Base-by-base conservation (phyloP, 331 rosid genomes). In the Prunus yedoensis region DNA sequence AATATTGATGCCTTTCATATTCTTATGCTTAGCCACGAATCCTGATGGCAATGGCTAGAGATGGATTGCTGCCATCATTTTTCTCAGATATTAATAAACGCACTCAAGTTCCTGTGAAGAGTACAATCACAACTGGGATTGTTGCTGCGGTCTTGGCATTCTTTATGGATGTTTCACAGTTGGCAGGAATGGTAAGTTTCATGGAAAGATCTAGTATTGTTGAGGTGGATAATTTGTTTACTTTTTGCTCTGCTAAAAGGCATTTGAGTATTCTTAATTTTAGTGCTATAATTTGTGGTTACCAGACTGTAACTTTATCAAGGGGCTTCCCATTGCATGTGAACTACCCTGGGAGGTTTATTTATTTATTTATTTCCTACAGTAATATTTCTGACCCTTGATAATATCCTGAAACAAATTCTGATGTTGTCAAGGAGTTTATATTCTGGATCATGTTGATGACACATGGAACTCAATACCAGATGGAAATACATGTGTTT, bases 41-140 rank as follows among this genome's bases (percentile, higher is more conserved):
- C 81, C 82, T 94, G 87, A 90, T 94, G 99, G 90, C 97, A 38
- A 94, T 94, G 97, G 89, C 99, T 28, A 88, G 99, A 84, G 99
- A 94, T 80, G 99, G 99, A 30, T 81, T 94, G 68, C 85, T 94
- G 83, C 97, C 99, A 0, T 76, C 90, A 68, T 90, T 92, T 75
- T 92, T 92, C 76, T 82, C 93, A 6, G 93, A 92, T 13, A 87
- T 94, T 74, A 90, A 79, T 76, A 78, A 74, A 82, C 53, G 38
- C 8, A 91, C 83, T 7, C 97, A 84, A 77, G 91, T 90, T 83
- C 99, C 99, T 52, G 82, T 92, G 59, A 94, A 90, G 85, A 74
- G 89, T 82, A 83, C 88, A 35, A 35, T 94, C 75, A 86, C 73
- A 72, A 90, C 96, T 82, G 99, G 97, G 75, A 38, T 92, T 82